Evolutionary conservation across 495 filamentous ascomycete species (phyloP), one percentile per base, ranked within the genome.

Genomic region (Venustampulla echinocandica): DNA sequence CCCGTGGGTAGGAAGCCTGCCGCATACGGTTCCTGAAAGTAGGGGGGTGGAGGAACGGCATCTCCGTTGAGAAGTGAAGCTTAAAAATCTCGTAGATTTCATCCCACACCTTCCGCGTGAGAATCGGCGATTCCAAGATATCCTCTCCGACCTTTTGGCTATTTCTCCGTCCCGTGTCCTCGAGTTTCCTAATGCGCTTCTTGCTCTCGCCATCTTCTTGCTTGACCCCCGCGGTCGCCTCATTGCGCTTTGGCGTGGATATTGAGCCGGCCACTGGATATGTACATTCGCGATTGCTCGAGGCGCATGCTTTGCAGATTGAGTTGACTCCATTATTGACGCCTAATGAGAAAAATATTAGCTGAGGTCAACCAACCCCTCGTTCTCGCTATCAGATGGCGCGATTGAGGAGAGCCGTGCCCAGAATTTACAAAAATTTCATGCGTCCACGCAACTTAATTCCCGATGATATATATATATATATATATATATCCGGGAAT

Each of bases 11-110:
- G 1, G 51, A 40, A 49, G 45, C 67, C 64, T 38, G 64, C 63
- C 35, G 65, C 47, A 43, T 67, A 56, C 25, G 71, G 54, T 75
- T 67, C 58, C 82, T 82, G 55, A 93, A 82, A 0, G 82, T 86
- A 1, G 84, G 80, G 11, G 84, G 72, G 55, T 92, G 85, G 14
- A 94, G 68, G 59, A 94, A 94, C 2, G 87, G 85, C 38, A 94
- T 70, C 39, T 90, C 79, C 0, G 86, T 82, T 0, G 84, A 83
- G 59, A 82, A 90, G 61, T 94, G 85, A 13, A 85, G 69, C 64
- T 88, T 80, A 61, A 87, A 94, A 38, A 87, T 75, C 50, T 89
- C 84, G 53, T 87, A 84, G 50, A 87, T 61, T 44, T 79, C 75
- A 52, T 77, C 76, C 80, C 80, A 87, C 2, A 82, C 65, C 44